These are phyloP conservation scores for Linnemannia exigua DNA, from an alignment of 192 early-diverging fungal genomes.

Conservation along the genomic window DNA sequence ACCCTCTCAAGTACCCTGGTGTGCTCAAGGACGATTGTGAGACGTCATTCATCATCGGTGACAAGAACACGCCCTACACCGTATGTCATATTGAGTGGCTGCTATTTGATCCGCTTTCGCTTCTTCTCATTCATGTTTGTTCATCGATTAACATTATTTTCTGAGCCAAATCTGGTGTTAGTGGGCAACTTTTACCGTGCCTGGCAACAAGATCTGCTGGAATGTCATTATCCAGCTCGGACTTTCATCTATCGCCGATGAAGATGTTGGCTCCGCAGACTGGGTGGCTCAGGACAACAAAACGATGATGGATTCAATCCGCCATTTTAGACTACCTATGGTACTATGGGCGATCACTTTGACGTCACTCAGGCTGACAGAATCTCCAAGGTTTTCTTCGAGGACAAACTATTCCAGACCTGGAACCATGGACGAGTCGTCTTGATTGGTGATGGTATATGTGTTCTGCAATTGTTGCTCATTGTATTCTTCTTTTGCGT, in stretches of 20 bases:
- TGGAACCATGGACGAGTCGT: constrained; percentile 13
- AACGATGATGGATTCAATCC: constrained; percentile 11
- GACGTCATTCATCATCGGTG: not conserved
- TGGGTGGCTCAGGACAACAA: not conserved
- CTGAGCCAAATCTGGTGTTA: no score
- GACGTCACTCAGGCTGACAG: not conserved
- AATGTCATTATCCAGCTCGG: constrained; percentile 16
- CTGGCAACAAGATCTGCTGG: constrained; percentile 14
- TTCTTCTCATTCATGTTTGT: no score
- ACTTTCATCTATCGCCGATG: not conserved
- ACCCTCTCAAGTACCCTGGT: not conserved
- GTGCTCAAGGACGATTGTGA: no score
- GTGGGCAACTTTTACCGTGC: constrained; percentile 17
- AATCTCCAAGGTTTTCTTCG: constrained; percentile 20
- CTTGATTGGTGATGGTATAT: constrained; percentile 31
- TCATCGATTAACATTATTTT: no score
- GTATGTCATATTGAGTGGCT: no score
- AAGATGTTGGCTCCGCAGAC: not conserved
- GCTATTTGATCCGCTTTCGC: no score
- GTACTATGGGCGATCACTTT: constrained; percentile 5
- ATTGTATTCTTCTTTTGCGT: no score
- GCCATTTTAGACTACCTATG: constrained; percentile 7
- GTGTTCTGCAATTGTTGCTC: no score
- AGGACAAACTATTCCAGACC: constrained; percentile 21
- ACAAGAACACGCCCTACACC: not conserved